Base-by-base conservation (phyloP, 768 basidiomycete genomes). In the Termitomyces sp. region DNA sequence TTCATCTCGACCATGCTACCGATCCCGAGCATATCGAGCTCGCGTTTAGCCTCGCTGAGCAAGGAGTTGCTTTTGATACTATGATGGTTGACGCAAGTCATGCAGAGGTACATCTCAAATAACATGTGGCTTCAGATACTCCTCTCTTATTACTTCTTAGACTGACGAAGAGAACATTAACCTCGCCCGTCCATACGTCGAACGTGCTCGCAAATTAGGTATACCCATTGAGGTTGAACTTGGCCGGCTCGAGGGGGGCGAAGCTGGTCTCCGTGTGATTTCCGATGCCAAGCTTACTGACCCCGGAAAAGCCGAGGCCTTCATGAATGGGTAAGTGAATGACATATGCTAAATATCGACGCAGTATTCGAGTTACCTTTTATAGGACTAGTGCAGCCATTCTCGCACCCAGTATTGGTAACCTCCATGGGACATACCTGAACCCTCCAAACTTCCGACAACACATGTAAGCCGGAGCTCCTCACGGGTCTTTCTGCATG, bases 61-160 rank as follows among this genome's bases (percentile, higher is more conserved):
- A 77, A 58, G 79, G 78, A 1, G 77, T 78, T 36, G 71, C 71
- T 12, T 81, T 79, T 48, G 79, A 80, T 55, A 79, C 77, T 60
- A 80, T 80, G 62, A 80, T 80, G 79, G 78, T 79, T 6, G 79
- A 80, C 63, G 78, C 79, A 5, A 78, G 77, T 58, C 78, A 81
- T 57, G 78, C 79, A 13, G 77, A 79, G 30, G 78, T 74, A 16
- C 20, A 8, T 41, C 36, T 16, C 13, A n/a, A 2, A 63, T 8
- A 16, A 23, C 33, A 20, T 47, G 12, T n/a, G n/a, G n/a, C n/a
- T n/a, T n/a, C n/a, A n/a, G n/a, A n/a, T n/a, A n/a, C n/a, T n/a
- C n/a, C n/a, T n/a, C n/a, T n/a, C n/a, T 50, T 32, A 26, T n/a
- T 26, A 23, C n/a, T 54, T 13, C 52, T 28, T 53, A 80, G 78